These are phyloP conservation scores for Cryptococcus maquisensis DNA, from an alignment of 1,284 basidiomycete species.

Conservation along the genomic window DNA sequence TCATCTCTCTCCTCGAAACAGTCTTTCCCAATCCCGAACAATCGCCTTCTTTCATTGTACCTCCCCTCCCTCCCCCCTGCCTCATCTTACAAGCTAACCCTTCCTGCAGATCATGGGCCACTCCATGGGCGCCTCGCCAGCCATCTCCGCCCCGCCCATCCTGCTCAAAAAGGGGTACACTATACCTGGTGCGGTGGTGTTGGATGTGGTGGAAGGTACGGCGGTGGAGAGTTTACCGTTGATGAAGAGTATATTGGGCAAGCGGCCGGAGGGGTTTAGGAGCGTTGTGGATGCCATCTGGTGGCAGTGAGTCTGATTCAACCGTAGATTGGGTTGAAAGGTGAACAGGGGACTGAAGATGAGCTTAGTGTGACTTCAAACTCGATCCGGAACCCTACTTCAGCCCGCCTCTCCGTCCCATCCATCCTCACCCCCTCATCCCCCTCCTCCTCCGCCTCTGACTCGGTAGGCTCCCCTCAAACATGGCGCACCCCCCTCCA, in stretches of 20 bases:
- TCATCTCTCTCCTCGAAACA: slow-evolving; percentile 62
- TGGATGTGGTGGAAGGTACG: slow-evolving; percentile 98
- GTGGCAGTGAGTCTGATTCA: slow-evolving; percentile 75
- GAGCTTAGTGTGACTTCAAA: slow-evolving; percentile 62
- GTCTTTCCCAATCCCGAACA: slow-evolving; percentile 62
- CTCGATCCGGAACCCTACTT: slow-evolving; percentile 70
- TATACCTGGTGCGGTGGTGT: slow-evolving; percentile 75
- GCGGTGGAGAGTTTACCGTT: slow-evolving; percentile 85
- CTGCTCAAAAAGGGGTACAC: slow-evolving; percentile 66
- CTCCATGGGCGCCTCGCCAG: slow-evolving; percentile 86
- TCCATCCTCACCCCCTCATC: slow-evolving; percentile 56
- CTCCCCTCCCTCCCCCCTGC: slow-evolving; percentile 23
- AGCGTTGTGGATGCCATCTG: slow-evolving; percentile 79
- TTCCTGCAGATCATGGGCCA: slow-evolving; percentile 71
- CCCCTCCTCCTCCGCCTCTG: slow-evolving; percentile 16
- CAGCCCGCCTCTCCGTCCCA: slow-evolving; percentile 81
- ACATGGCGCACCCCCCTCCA: slow-evolving; percentile 81
- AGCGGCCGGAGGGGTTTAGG: slow-evolving; percentile 77
- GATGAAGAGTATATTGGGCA: slow-evolving; percentile 83
- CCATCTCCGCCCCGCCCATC: slow-evolving; percentile 64
- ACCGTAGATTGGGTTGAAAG: no score
- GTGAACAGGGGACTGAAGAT: no score
- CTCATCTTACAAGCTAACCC: not conserved
- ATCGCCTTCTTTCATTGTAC: slow-evolving; percentile 70
- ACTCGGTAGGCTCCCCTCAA: slow-evolving; percentile 21